Conservation (phyloP, 73 alveolate genomes). For the Durusdinium trenchii region DNA sequence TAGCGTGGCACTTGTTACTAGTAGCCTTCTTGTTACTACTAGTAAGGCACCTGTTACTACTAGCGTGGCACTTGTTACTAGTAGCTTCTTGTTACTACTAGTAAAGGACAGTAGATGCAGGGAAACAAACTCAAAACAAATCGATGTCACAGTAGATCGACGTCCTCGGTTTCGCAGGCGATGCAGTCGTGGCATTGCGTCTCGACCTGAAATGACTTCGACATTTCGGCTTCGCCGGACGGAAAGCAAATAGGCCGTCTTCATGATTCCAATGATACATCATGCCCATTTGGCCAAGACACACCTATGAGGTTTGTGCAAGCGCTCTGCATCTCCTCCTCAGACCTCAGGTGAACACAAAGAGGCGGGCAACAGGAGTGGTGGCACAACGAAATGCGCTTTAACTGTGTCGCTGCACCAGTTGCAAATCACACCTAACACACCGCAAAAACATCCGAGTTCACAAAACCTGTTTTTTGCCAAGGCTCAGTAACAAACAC, state of each 20-base stretch:
- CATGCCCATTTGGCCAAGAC: not conserved
- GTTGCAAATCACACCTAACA: no score
- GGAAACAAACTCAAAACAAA: no score
- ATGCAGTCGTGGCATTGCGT: constrained; percentile 51
- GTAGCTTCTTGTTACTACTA: no score
- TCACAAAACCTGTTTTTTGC: not conserved
- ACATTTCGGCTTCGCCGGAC: not conserved
- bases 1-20: no score
- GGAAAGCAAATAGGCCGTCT: not conserved
- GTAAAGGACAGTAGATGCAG: no score
- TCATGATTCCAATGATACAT: not conserved
- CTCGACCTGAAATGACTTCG: not conserved
- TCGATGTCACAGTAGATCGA: no score
- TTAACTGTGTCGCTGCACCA: not conserved
- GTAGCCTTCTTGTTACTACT: no score
- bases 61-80: no score
- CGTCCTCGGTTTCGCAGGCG: constrained; percentile 45
- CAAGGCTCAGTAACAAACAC: constrained; percentile 6
- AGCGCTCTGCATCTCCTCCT: constrained; percentile 23
- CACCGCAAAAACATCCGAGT: not conserved
- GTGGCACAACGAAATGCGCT: not conserved
- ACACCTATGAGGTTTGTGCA: constrained; percentile 35
- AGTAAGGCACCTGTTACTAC: no score
- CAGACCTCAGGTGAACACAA: not conserved
- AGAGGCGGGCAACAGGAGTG: not conserved